A percentile compares a stretch with the other conserved stretches of the same genome.
Conservation (phyloP, 495 filamentous ascomycete genomes). For the Penicillium paradoxum region DNA sequence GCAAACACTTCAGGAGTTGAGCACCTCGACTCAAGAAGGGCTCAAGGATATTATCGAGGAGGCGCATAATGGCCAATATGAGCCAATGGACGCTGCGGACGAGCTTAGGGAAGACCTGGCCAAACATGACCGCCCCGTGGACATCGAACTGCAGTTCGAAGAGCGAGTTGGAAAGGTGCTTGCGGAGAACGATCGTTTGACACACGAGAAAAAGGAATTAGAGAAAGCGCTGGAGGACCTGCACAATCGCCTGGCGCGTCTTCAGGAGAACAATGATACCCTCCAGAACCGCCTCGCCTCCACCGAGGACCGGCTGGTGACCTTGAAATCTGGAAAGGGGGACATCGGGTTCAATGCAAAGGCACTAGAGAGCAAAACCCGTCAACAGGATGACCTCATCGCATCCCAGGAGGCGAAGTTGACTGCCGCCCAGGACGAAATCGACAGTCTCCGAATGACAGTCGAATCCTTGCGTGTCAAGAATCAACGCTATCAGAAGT, state of each 20-base stretch:
- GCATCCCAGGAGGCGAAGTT: slow-evolving; percentile 54
- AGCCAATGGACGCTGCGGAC: slow-evolving; percentile 31
- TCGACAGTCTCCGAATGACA: slow-evolving; percentile 38
- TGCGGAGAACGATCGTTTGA: slow-evolving; percentile 45
- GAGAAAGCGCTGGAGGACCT: slow-evolving; percentile 50
- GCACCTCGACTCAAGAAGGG: slow-evolving; percentile 39
- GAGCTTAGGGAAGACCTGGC: slow-evolving; percentile 33
- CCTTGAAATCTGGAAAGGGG: slow-evolving; percentile 40
- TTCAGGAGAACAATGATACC: slow-evolving; percentile 55
- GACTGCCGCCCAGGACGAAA: slow-evolving; percentile 40
- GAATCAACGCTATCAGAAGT: slow-evolving; percentile 48
- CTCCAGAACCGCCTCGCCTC: slow-evolving; percentile 42
- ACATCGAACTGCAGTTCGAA: slow-evolving; percentile 50
- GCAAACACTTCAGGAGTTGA: slow-evolving; percentile 45
- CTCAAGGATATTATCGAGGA: slow-evolving; percentile 49
- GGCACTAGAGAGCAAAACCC: slow-evolving; percentile 41
- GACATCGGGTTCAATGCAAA: slow-evolving; percentile 43
- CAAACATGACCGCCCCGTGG: slow-evolving; percentile 34
- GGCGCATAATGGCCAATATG: slow-evolving; percentile 39
- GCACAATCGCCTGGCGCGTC: slow-evolving; percentile 50
- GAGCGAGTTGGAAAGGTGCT: slow-evolving; percentile 49
- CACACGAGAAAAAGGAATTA: slow-evolving; percentile 49
- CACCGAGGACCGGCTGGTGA: slow-evolving; percentile 45
- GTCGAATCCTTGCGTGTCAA: slow-evolving; percentile 40
- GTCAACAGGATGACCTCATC: slow-evolving; percentile 55